Evolutionary conservation across 2,329 filamentous ascomycete species (phyloP).

Genomic region (Triangularia verruculosa): DNA sequence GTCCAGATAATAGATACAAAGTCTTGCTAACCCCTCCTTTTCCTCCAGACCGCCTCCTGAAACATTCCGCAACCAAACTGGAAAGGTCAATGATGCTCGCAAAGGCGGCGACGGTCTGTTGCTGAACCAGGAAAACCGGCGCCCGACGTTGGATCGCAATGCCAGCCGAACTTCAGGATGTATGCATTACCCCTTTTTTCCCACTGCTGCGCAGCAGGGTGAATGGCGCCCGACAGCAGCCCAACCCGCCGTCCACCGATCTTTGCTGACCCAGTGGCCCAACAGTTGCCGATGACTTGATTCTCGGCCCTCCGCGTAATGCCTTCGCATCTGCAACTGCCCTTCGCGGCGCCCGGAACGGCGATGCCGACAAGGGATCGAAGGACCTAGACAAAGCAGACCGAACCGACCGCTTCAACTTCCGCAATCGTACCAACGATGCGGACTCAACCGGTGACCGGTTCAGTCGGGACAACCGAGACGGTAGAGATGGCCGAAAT

Average conservation of each 20-base stretch:
- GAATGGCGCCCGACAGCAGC: neutral
- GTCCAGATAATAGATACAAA: neutral
- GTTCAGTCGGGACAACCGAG: constrained; percentile 48
- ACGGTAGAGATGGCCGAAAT: constrained; percentile 45
- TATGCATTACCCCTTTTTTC: constrained; percentile 35
- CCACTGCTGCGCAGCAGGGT: constrained; percentile 19
- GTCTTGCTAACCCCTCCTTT: constrained; percentile 14
- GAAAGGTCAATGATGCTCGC: constrained; percentile 41
- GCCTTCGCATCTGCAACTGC: constrained; percentile 76
- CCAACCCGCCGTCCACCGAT: neutral
- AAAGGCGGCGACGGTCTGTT: constrained; percentile 44
- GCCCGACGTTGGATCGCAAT: constrained; percentile 52
- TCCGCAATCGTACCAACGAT: constrained; percentile 53
- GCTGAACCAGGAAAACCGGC: constrained; percentile 50
- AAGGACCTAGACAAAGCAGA: constrained; percentile 54
- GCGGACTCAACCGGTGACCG: constrained; percentile 42
- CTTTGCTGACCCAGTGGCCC: constrained; percentile 25
- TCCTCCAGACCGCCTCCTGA: constrained; percentile 44
- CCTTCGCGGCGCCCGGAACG: constrained; percentile 43
- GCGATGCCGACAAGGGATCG: constrained; percentile 51
- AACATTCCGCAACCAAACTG: constrained; percentile 42
- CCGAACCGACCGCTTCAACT: constrained; percentile 56
- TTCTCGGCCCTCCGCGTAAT: constrained; percentile 80
- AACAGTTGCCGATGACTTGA: constrained; percentile 71
- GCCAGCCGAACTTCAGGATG: constrained; percentile 55